Evolutionary conservation across 2,329 filamentous ascomycete genomes (phyloP).

Genomic region (Fusarium robinianum): DNA sequence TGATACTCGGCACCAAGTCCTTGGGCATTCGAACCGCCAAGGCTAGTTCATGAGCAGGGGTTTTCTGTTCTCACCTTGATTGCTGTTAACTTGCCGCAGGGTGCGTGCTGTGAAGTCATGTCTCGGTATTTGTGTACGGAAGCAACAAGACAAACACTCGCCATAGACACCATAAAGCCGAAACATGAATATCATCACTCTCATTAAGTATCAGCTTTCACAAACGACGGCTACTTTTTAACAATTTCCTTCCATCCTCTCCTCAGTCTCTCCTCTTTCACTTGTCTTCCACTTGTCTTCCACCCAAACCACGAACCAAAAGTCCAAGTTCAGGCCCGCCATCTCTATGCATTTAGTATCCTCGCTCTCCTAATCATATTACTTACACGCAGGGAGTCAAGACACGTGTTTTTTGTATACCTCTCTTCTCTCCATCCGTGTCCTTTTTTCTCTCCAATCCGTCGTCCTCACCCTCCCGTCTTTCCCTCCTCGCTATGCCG

Average conservation of each 20-base stretch:
- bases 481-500: too few relatives aligned
- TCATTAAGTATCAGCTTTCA: slow-evolving; percentile 24
- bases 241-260: slow-evolving; percentile 13
- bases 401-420: slow-evolving; percentile 14
- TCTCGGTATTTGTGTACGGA: too few relatives aligned
- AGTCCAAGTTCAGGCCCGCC: too few relatives aligned
- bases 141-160: not conserved
- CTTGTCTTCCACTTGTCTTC: slow-evolving; percentile 5
- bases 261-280: slow-evolving; percentile 12
- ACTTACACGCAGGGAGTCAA: slow-evolving; percentile 18
- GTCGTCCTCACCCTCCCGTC: not conserved
- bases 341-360: slow-evolving; percentile 16
- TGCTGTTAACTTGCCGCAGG: too few relatives aligned
- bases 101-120: too few relatives aligned
- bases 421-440: slow-evolving; percentile 17
- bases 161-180: slow-evolving; percentile 1
- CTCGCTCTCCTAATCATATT: slow-evolving; percentile 20
- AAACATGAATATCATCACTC: slow-evolving; percentile 30
- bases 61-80: too few relatives aligned
- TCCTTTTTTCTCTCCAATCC: slow-evolving; percentile 3
- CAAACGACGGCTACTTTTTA: slow-evolving; percentile 10
- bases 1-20: too few relatives aligned
- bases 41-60: too few relatives aligned
- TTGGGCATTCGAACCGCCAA: too few relatives aligned
- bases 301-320: too few relatives aligned